These are phyloP conservation scores for Alternaria angustiovoidea DNA, from an alignment of 2,329 filamentous ascomycete genomes.

Conservation along the genomic window DNA sequence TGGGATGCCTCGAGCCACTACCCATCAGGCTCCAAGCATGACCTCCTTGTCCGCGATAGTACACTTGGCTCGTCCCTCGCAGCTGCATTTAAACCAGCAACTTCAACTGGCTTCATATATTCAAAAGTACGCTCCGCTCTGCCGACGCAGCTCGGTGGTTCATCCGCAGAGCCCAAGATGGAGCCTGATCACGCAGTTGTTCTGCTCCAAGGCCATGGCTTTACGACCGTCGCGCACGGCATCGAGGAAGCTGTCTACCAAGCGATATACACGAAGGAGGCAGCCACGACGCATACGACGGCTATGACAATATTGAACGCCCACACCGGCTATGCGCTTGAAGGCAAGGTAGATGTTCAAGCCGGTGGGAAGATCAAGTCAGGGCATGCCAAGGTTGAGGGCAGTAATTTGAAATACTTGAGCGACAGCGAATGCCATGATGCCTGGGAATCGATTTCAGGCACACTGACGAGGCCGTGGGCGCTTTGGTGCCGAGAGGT, in stretches of 20 bases:
- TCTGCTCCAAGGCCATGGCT: slow-evolving; percentile 57
- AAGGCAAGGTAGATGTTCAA: slow-evolving; percentile 52
- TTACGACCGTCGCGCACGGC: slow-evolving; percentile 52
- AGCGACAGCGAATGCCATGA: slow-evolving; percentile 54
- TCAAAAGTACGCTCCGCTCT: slow-evolving; percentile 49
- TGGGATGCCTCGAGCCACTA: slow-evolving; percentile 47
- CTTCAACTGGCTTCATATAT: slow-evolving; percentile 49
- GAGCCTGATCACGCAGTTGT: slow-evolving; percentile 49
- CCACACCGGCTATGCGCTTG: slow-evolving; percentile 47
- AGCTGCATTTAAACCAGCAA: slow-evolving; percentile 48
- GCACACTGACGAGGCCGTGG: slow-evolving; percentile 52
- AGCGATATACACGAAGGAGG: slow-evolving; percentile 53
- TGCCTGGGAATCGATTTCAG: slow-evolving; percentile 49
- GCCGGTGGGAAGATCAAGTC: slow-evolving; percentile 52
- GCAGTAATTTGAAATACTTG: slow-evolving; percentile 54
- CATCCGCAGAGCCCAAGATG: slow-evolving; percentile 37
- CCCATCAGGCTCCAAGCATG: slow-evolving; percentile 40
- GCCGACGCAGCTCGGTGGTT: slow-evolving; percentile 44
- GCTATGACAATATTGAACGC: slow-evolving; percentile 48
- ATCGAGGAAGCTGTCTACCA: slow-evolving; percentile 58
- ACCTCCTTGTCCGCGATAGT: slow-evolving; percentile 46
- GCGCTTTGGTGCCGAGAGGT: slow-evolving; percentile 55
- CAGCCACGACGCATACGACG: slow-evolving; percentile 53
- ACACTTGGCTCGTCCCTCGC: slow-evolving; percentile 48
- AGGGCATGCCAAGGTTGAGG: slow-evolving; percentile 52